Evolutionary conservation across 1,139 yeast genomes (phyloP), one percentile per base, ranked within the genome.

Genomic region (Debaryomyces sp.): DNA sequence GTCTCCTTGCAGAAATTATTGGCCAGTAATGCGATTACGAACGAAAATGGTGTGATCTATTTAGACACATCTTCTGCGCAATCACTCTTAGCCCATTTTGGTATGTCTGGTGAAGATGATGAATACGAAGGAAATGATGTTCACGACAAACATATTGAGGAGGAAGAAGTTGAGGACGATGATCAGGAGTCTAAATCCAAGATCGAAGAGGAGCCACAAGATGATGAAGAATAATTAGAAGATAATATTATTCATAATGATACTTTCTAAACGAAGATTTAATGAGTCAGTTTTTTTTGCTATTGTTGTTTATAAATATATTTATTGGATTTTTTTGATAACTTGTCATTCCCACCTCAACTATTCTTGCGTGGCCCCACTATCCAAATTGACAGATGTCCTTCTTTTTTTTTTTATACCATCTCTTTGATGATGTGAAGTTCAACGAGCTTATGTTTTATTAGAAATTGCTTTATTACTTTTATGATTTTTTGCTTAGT

Each of bases 41-140:
- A 74, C 55, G 83, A 79, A 58, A 78, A 80, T 55, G 84, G 83
- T n/a, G 83, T 79, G 13, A 77, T 78, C 47, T 79, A 79, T 58
- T 70, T 79, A 55, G 84, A 79, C 58, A 75, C 79, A 7, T 68
- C 75, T 37, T 72, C 78, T 15, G 80, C 81, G 13, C 80, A 75
- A 58, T 72, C 78, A 6, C 64, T 78, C 54, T 73, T 79, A 58
- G 80, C 80, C 37, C 78, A 77, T 50, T 77, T 78, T 50, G 80
- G 81, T 44, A 75, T 74, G 72, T 63, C 71, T 39, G 64, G 67
- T 36, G 59, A 60, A 42, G 67, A 55, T 36, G 66, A 58, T 36
- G 60, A 58, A 30, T 58, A 54, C 40, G 65, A 63, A 47, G 62
- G 55, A 38, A 63, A 51, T 24, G 64, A 57, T 33, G 62, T 56